These are phyloP conservation scores for Globisporangium echinulatum DNA, from an alignment of 352 stramenopile genomes.

Conservation along the genomic window DNA sequence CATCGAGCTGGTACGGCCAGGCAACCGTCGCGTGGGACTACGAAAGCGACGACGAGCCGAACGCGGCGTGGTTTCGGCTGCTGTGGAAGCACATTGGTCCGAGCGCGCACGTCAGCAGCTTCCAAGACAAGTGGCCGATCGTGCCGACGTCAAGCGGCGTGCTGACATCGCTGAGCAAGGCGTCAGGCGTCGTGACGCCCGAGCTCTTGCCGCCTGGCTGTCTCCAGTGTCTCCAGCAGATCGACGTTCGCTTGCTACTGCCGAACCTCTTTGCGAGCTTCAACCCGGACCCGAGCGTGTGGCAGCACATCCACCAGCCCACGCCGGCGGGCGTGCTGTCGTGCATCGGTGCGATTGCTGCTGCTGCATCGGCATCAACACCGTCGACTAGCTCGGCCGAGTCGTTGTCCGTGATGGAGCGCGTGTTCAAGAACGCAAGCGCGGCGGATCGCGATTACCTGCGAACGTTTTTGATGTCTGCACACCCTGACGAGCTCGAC, in stretches of 20 bases:
- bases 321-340: slow-evolving; percentile 49
- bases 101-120: slow-evolving; percentile 28
- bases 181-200: slow-evolving; percentile 38
- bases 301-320: slow-evolving; percentile 68
- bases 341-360: slow-evolving; percentile 22
- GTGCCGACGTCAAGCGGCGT: slow-evolving; percentile 42
- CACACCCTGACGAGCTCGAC: slow-evolving; percentile 28
- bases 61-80: slow-evolving; percentile 51
- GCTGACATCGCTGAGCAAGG: slow-evolving; percentile 31
- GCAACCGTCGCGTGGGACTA: slow-evolving; percentile 19
- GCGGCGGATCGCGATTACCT: slow-evolving; percentile 32
- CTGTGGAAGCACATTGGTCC: slow-evolving; percentile 57
- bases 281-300: slow-evolving; percentile 50
- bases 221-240: slow-evolving; percentile 32
- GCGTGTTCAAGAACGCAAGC: slow-evolving; percentile 16
- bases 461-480: slow-evolving; percentile 36
- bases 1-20: slow-evolving; percentile 38
- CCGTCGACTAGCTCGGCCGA: not conserved
- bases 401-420: slow-evolving; percentile 7
- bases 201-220: slow-evolving; percentile 46
- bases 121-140: slow-evolving; percentile 67
- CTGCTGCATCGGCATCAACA: not conserved
- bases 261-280: slow-evolving; percentile 47
- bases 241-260: slow-evolving; percentile 48
- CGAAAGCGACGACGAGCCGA: slow-evolving; percentile 21